phyloP scores from a whole-genome alignment of 805 yeast genomes.

The Starmerella kuoi region DNA sequence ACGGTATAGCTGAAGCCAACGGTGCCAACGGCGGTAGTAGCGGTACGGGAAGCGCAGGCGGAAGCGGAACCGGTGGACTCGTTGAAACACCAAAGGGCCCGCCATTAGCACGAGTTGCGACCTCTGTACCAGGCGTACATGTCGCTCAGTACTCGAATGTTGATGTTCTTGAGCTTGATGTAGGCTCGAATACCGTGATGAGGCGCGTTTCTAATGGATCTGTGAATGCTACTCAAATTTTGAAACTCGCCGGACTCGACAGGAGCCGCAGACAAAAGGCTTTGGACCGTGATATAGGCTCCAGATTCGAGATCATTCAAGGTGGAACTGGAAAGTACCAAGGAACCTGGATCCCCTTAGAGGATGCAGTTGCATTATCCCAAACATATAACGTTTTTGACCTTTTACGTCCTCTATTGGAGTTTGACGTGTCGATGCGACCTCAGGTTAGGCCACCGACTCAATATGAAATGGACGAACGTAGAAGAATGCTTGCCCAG shows the following conservation, averaged over 20 bases:
- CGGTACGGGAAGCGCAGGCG: too few species aligned
- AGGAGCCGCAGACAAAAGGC: slow-evolving; percentile 50
- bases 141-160: slow-evolving; percentile 53
- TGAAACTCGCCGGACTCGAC: slow-evolving; percentile 57
- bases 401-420: slow-evolving; percentile 39
- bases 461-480: slow-evolving; percentile 38
- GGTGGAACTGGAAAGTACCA: slow-evolving; percentile 67
- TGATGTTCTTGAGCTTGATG: slow-evolving; percentile 48
- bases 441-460: slow-evolving; percentile 36
- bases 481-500: slow-evolving; percentile 8
- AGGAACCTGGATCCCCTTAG: slow-evolving; percentile 58
- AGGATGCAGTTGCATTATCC: slow-evolving; percentile 46
- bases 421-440: slow-evolving; percentile 32
- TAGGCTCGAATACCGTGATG: slow-evolving; percentile 54
- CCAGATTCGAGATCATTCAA: slow-evolving; percentile 58
- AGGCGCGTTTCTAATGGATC: slow-evolving; percentile 50
- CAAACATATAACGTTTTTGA: slow-evolving; percentile 48
- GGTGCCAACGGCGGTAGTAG: too few species aligned
- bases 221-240: slow-evolving; percentile 61
- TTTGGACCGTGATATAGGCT: slow-evolving; percentile 52
- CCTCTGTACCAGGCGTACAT: slow-evolving; percentile 29
- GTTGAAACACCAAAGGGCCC: slow-evolving; percentile 15
- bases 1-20: too few species aligned
- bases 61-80: too few species aligned
- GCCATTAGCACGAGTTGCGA: slow-evolving; percentile 13